These are phyloP conservation scores for Penicillium sp. DNA, from an alignment of 2,329 filamentous ascomycete species.

Conservation along the genomic window DNA sequence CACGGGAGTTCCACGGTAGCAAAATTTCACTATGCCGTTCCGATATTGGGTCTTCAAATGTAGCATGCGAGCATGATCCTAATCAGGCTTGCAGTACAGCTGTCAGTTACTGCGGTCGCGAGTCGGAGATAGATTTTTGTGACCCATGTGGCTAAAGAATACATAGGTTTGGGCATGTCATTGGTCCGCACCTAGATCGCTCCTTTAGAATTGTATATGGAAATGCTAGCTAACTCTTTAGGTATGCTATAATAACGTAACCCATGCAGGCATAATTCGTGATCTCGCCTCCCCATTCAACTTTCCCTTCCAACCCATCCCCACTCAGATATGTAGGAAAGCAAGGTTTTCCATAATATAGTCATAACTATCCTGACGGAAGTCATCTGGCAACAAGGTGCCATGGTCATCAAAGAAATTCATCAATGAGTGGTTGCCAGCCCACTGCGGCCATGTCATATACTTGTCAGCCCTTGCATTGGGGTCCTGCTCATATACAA, in stretches of 20 bases:
- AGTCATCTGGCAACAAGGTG: conserved; percentile 47
- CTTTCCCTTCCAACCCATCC: too few relatives aligned
- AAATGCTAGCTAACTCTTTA: neutral
- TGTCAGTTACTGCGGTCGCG: conserved; percentile 34
- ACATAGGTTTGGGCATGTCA: neutral
- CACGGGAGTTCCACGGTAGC: too few relatives aligned
- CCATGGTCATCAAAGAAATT: conserved; percentile 44
- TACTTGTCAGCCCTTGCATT: conserved; percentile 52
- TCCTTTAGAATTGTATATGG: neutral
- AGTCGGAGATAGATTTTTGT: conserved; percentile 34
- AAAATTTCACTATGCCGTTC: too few relatives aligned
- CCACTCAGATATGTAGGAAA: conserved; percentile 25
- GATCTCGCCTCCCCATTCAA: too few relatives aligned
- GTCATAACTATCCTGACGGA: conserved; percentile 45
- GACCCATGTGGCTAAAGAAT: too few relatives aligned
- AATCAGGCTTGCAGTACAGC: conserved; percentile 41
- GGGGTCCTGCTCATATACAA: conserved; percentile 67
- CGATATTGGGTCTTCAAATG: conserved; percentile 49
- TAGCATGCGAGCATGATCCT: conserved; percentile 61
- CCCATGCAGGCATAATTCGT: neutral
- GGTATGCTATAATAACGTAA: neutral
- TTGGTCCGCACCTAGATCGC: neutral
- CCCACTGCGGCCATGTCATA: conserved; percentile 56
- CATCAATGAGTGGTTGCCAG: conserved; percentile 49
- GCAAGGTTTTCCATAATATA: conserved; percentile 34